Conservation (phyloP, 805 yeast genomes). For the Candida koratica region DNA sequence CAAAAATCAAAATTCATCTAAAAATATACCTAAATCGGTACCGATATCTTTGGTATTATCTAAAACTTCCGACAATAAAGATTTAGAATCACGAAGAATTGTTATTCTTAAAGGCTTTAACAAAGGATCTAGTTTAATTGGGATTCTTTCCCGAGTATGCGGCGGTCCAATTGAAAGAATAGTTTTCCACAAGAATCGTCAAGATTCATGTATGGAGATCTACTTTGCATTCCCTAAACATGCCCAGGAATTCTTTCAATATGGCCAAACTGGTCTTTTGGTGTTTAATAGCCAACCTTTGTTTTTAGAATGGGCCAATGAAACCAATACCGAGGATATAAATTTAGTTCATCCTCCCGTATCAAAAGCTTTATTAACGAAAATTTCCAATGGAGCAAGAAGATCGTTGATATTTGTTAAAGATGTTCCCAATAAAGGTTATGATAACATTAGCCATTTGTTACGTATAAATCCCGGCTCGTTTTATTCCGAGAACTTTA, state of each 20-base stretch:
- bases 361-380: constrained; percentile 23
- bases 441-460: constrained; percentile 1
- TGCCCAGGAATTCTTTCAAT: constrained; percentile 53
- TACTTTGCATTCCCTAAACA: constrained; percentile 50
- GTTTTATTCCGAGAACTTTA: constrained; percentile 42
- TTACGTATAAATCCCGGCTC: constrained; percentile 43
- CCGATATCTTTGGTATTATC: background rate
- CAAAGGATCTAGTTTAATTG: constrained; percentile 40
- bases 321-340: constrained; percentile 21
- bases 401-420: constrained; percentile 48
- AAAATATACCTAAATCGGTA: background rate
- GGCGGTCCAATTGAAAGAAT: constrained; percentile 71
- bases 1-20: background rate
- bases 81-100: constrained; percentile 19
- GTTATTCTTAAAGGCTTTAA: constrained; percentile 41
- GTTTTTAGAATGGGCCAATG: constrained; percentile 45
- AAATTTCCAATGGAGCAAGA: constrained; percentile 47
- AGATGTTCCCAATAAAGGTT: constrained; percentile 19
- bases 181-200: constrained; percentile 20
- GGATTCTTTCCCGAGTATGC: constrained; percentile 50
- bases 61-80: constrained; percentile 3
- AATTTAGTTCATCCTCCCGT: constrained; percentile 20
- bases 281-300: constrained; percentile 54
- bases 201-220: constrained; percentile 34
- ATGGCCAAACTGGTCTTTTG: constrained; percentile 49